These are phyloP conservation scores for Populus hybrid DNA, from an alignment of 441 rosid species.

Conservation along the genomic window DNA sequence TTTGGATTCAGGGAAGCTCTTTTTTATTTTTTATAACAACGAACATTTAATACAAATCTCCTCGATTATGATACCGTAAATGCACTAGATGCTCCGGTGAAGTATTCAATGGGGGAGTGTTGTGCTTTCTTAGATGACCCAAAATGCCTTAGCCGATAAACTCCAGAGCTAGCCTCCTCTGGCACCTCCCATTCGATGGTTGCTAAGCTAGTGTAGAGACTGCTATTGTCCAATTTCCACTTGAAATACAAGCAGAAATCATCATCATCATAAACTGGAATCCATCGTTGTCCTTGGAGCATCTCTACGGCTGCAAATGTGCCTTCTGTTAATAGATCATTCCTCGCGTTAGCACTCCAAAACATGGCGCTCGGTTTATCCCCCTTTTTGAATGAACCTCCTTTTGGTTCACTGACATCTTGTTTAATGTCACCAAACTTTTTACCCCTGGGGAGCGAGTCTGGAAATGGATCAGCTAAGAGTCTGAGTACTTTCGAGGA, in stretches of 20 bases:
- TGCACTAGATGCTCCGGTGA: conserved; percentile 37
- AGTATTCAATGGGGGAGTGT: conserved; percentile 36
- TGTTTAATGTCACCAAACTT: conserved; percentile 50
- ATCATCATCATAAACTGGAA: conserved; percentile 50
- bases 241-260: conserved; percentile 51
- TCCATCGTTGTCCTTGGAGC: conserved; percentile 42
- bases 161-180: conserved; percentile 32
- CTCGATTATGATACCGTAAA: conserved; percentile 36
- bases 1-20: background rate
- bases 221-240: conserved; percentile 38
- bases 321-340: conserved; percentile 58
- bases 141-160: conserved; percentile 53
- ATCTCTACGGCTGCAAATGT: conserved; percentile 50
- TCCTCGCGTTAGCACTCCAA: conserved; percentile 58
- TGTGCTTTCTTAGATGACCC: conserved; percentile 41
- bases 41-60: background rate
- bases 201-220: conserved; percentile 33
- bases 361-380: conserved; percentile 43
- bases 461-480: conserved; percentile 32
- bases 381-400: conserved; percentile 14
- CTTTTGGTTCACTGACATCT: conserved; percentile 33
- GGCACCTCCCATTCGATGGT: conserved; percentile 52
- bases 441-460: conserved; percentile 39
- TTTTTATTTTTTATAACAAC: conserved; percentile 13
- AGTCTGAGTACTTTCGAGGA: conserved; percentile 38